Evolutionary conservation across 768 basidiomycete species (phyloP).

Genomic region (Tephrocybe rancida): DNA sequence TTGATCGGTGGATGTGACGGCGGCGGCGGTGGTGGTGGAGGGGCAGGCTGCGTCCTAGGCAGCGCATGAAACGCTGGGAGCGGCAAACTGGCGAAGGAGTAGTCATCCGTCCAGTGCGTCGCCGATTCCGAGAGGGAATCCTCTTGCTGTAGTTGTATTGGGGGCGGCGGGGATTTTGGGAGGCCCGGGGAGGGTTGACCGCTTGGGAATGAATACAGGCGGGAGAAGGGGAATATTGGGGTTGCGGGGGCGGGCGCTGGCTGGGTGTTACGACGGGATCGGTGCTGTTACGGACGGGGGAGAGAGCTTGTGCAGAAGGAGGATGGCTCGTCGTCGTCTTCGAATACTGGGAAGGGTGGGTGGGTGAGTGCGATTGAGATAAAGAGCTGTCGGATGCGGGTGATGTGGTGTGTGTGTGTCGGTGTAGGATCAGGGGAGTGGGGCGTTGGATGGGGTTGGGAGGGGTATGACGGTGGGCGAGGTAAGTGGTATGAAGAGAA

Average conservation of each 20-base stretch:
- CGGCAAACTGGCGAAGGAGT: slow-evolving; percentile 51
- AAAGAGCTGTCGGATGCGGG: background rate
- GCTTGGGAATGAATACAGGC: slow-evolving; percentile 33
- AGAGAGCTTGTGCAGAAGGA: slow-evolving; percentile 2
- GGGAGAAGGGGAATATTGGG: slow-evolving; percentile 29
- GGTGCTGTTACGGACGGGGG: background rate
- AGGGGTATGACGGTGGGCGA: no score
- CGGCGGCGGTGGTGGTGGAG: no score
- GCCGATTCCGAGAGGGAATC: no score
- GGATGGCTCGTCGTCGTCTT: slow-evolving; percentile 12
- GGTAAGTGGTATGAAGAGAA: no score
- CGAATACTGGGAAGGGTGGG: slow-evolving; percentile 11
- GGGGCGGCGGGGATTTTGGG: background rate
- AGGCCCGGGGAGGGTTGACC: background rate
- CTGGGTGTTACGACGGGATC: no score
- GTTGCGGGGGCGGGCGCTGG: slow-evolving; percentile 7
- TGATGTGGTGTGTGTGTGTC: no score
- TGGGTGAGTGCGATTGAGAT: background rate
- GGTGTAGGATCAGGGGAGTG: no score
- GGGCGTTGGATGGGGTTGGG: no score
- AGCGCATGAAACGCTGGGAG: slow-evolving; percentile 48
- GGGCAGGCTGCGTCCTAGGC: slow-evolving; percentile 22
- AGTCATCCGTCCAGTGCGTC: slow-evolving; percentile 37
- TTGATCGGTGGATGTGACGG: no score
- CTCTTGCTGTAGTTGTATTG: background rate